Conservation (phyloP, 2,329 filamentous ascomycete genomes). For the Alternaria infectoria region DNA sequence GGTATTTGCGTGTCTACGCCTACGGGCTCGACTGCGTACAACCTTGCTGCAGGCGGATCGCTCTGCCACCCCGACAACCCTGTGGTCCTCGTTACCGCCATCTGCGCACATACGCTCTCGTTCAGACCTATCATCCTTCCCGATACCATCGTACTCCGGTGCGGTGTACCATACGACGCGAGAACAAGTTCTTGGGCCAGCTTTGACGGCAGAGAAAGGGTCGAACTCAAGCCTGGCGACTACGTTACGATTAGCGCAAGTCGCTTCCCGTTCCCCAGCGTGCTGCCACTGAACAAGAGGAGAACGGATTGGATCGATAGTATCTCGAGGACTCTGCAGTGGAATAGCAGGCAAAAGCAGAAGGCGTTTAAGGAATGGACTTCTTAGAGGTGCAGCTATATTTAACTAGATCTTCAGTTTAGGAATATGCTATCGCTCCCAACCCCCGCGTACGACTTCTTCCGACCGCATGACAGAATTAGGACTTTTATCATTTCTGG, state of each 20-base stretch:
- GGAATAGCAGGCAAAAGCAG: slow-evolving; percentile 81
- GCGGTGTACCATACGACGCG: slow-evolving; percentile 94
- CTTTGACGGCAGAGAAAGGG: slow-evolving; percentile 85
- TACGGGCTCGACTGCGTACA: slow-evolving; percentile 94
- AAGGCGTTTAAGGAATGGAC: slow-evolving; percentile 57
- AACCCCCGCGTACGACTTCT: no score
- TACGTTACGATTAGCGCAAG: slow-evolving; percentile 86
- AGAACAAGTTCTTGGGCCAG: slow-evolving; percentile 93
- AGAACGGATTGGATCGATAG: slow-evolving; percentile 84
- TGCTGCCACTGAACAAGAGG: slow-evolving; percentile 71
- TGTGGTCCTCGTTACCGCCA: slow-evolving; percentile 91
- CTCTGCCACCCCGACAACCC: slow-evolving; percentile 96
- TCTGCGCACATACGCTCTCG: slow-evolving; percentile 92
- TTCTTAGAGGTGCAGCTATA: slow-evolving; percentile 10
- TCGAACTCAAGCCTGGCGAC: slow-evolving; percentile 79
- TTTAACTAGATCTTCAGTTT: no score
- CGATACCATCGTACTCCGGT: slow-evolving; percentile 90
- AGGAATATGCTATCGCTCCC: no score
- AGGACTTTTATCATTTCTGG: no score
- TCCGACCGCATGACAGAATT: no score
- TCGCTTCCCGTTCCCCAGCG: slow-evolving; percentile 79
- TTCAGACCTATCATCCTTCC: slow-evolving; percentile 97
- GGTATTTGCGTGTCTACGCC: slow-evolving; percentile 93
- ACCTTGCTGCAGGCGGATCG: slow-evolving; percentile 92
- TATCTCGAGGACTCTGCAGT: slow-evolving; percentile 78